Evolutionary conservation across 768 basidiomycete species (phyloP).

Genomic region (Daedalea quercina): DNA sequence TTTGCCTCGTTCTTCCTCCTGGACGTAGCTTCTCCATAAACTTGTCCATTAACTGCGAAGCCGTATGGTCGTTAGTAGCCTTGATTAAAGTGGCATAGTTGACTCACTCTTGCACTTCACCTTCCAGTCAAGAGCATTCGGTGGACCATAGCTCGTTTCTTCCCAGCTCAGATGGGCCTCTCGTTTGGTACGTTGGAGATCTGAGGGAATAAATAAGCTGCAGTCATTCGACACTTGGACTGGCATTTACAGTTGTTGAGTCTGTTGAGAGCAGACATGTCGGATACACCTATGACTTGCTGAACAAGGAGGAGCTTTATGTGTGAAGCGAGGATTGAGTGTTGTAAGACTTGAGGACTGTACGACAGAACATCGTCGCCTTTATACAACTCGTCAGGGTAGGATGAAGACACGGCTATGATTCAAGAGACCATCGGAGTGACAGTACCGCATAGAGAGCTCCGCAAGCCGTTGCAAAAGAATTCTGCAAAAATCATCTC

Average conservation of each 20-base stretch:
- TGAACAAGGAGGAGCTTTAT: neutral
- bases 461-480: neutral
- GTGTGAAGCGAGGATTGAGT: neutral
- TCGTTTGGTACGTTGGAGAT: neutral
- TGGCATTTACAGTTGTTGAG: neutral
- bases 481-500: no score
- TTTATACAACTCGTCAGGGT: neutral
- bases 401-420: neutral
- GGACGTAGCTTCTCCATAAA: constrained; percentile 41
- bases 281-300: neutral
- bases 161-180: neutral
- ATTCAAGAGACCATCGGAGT: neutral
- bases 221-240: neutral
- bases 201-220: neutral
- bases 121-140: constrained; percentile 33
- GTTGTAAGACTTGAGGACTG: neutral
- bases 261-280: neutral
- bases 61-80: neutral
- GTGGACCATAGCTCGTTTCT: neutral
- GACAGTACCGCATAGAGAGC: neutral
- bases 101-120: constrained; percentile 50
- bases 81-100: neutral
- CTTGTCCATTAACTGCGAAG: constrained; percentile 37
- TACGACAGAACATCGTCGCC: neutral
- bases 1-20: constrained; percentile 32